These are phyloP conservation scores for Alnus glutinosa DNA, from an alignment of 306 rosid genomes.

Conservation along the genomic window DNA sequence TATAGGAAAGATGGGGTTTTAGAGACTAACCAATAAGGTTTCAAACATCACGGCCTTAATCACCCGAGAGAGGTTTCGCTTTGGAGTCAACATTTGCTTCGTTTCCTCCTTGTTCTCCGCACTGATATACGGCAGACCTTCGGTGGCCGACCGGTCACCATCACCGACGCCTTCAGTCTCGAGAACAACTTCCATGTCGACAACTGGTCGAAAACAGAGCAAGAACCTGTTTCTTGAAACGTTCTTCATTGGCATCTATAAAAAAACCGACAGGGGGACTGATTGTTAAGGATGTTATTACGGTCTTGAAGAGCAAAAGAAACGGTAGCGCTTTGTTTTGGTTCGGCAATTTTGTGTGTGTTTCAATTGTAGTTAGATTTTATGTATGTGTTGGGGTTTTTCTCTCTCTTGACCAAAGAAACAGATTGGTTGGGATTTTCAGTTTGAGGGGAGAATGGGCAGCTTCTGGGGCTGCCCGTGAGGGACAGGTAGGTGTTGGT, in stretches of 20 bases:
- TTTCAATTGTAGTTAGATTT: too few relatives aligned
- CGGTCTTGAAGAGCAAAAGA: conserved; percentile 16
- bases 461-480: conserved; percentile 18
- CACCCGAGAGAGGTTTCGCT: conserved; percentile 40
- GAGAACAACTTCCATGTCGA: conserved; percentile 47
- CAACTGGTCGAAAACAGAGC: conserved; percentile 69
- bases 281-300: not conserved
- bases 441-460: conserved; percentile 2
- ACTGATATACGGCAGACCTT: conserved; percentile 26
- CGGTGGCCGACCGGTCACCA: conserved; percentile 24
- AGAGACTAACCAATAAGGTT: conserved; percentile 48
- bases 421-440: not conserved
- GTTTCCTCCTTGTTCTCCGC: conserved; percentile 16
- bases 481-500: conserved; percentile 22
- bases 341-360: too few relatives aligned
- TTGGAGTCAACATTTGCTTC: conserved; percentile 25
- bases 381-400: not conserved
- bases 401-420: conserved; percentile 13
- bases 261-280: not conserved
- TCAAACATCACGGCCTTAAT: conserved; percentile 51
- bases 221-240: conserved; percentile 58
- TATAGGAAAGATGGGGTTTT: not conserved
- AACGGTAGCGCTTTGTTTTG: conserved; percentile 4
- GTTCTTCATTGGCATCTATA: conserved; percentile 45
- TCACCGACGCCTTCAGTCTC: conserved; percentile 25